A percentile compares a stretch with the other conserved stretches of the same genome.
Conservation (phyloP, 176 grass and related monocot genomes). For the Sorghum bicolor region Sorghum_bicolor_NCBIv3 NC_012878.2:57983001-57983500, state of each 20-base stretch:
- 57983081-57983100: neutral
- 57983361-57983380: neutral
- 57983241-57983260: neutral
- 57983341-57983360: conserved; percentile 13
- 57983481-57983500: conserved; percentile 37
- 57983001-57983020: neutral
- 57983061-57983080: neutral
- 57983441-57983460: conserved; percentile 57
- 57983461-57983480: conserved; percentile 96
- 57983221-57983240: conserved; percentile 77
- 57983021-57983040: neutral
- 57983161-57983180: conserved; percentile 71
- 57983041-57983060: neutral
- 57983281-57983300: neutral
- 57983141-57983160: neutral
- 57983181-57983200: conserved; percentile 92
- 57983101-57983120: neutral
- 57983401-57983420: neutral
- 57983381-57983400: conserved; percentile 31
- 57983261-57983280: neutral
- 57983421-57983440: neutral
- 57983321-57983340: neutral
- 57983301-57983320: neutral
- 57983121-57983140: too few species aligned
- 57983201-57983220: conserved; percentile 91